Evolutionary conservation across 371 early-diverging fungal species (phyloP).

Genomic region (Funneliformis caledonium): DNA sequence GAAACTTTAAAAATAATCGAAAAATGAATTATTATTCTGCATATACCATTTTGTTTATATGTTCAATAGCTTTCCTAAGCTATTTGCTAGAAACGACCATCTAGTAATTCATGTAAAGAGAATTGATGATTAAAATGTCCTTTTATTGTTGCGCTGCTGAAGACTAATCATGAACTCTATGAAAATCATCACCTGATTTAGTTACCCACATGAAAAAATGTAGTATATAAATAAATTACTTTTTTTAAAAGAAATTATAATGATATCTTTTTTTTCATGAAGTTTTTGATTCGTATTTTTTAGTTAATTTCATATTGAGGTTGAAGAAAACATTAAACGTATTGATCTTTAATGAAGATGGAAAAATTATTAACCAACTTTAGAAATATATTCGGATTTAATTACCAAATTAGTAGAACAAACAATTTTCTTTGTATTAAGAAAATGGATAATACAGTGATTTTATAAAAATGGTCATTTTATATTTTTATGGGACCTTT

Average conservation of each 20-base stretch:
- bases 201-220: too few species aligned
- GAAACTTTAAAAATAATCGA: too few species aligned
- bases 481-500: too few species aligned
- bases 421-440: too few species aligned
- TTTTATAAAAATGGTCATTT: too few species aligned
- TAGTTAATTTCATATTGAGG: background rate
- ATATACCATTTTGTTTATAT: constrained; percentile 88
- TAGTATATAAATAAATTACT: too few species aligned
- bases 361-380: constrained; percentile 88
- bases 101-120: constrained; percentile 63
- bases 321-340: constrained; percentile 94
- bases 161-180: too few species aligned
- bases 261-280: background rate
- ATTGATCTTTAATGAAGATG: constrained; percentile 76
- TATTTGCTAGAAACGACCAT: constrained; percentile 89
- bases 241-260: constrained; percentile 56
- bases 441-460: too few species aligned
- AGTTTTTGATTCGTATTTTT: background rate
- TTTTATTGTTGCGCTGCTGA: constrained; percentile 61
- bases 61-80: constrained; percentile 87
- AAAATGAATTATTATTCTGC: background rate
- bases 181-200: too few species aligned
- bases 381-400: constrained; percentile 81
- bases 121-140: constrained; percentile 90
- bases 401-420: constrained; percentile 65